Base-by-base conservation (phyloP, 169 alveolate species). In the Plasmodium fragile region DNA sequence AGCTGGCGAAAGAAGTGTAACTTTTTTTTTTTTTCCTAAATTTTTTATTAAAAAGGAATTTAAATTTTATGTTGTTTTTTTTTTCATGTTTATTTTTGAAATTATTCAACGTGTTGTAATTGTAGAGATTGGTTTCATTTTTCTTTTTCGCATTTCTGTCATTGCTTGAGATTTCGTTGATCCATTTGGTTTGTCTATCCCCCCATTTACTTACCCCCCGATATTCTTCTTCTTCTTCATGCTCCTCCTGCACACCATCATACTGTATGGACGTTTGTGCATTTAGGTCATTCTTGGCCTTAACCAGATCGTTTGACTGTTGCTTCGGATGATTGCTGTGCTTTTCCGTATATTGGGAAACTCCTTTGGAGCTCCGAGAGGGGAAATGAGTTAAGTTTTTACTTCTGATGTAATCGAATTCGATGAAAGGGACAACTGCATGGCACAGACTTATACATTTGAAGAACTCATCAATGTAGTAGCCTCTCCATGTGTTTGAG, bases 361-460 rank as follows among this genome's bases (percentile, higher is more conserved):
- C 36, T 16, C 91, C 78, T n/a, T 70, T 91, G 8, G 94, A 91
- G 55, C 83, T 65, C 55, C 81, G 45, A 10, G 94, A 91, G 53
- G 91, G 18, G n/a, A 13, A 30, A 70, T 91, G 82, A 28, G 84
- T 18, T 49, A 59, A 81, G 36, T 91, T 81, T 25, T 79, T 91
- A 81, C 81, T 91, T 81, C 92, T 45, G 49, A 91, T 91, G 41
- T 52, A 69, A 30, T 91, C 94, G 36, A 91, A 70, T 52, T 91
- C 92, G 28, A 91, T 91, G 59, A 70, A 91, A 7, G 94, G 94
- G 1, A 81, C 73, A 30, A 81, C 92, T 8, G 94, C 69, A 52
- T 91, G 92, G 53, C 94, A 91, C 28, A 91, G 83, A 7, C 92
- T 81, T 52, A 91, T 81, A n/a, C 94, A 91, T 91, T 81, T 91